These are phyloP conservation scores for Fusarium nanum DNA, from an alignment of 2,329 filamentous ascomycete genomes.

Conservation along the genomic window DNA sequence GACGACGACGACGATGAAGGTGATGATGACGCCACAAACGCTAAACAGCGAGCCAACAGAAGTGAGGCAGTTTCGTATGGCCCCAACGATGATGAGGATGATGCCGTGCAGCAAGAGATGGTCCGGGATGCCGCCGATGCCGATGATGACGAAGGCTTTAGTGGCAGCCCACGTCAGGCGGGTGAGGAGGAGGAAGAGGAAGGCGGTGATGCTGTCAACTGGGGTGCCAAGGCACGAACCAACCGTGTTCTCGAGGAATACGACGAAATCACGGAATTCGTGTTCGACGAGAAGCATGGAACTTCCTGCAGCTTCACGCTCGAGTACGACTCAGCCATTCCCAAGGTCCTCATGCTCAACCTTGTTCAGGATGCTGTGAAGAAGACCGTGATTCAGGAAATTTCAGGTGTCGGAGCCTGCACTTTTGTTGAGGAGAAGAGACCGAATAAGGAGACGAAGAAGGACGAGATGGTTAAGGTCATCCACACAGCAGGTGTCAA, in stretches of 20 bases:
- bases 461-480: conserved; percentile 53
- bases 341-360: conserved; percentile 93
- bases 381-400: conserved; percentile 86
- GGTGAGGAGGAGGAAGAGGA: conserved; percentile 55
- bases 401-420: conserved; percentile 79
- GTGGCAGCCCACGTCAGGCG: conserved; percentile 60
- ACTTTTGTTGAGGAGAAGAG: conserved; percentile 69
- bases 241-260: conserved; percentile 72
- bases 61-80: conserved; percentile 88
- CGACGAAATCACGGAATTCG: conserved; percentile 78
- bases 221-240: conserved; percentile 64
- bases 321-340: conserved; percentile 81
- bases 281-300: conserved; percentile 80
- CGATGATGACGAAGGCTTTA: conserved; percentile 67
- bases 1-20: conserved; percentile 74
- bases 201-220: conserved; percentile 51
- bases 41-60: conserved; percentile 80
- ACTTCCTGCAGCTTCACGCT: conserved; percentile 84
- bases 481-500: conserved; percentile 89
- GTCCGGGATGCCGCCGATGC: conserved; percentile 69
- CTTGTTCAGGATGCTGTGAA: conserved; percentile 85
- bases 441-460: conserved; percentile 60
- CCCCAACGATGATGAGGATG: conserved; percentile 91
- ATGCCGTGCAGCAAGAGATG: conserved; percentile 74
- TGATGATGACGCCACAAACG: conserved; percentile 80